phyloP scores from a whole-genome alignment of 2,329 filamentous ascomycete genomes.

The Lojkania enalia region DNA sequence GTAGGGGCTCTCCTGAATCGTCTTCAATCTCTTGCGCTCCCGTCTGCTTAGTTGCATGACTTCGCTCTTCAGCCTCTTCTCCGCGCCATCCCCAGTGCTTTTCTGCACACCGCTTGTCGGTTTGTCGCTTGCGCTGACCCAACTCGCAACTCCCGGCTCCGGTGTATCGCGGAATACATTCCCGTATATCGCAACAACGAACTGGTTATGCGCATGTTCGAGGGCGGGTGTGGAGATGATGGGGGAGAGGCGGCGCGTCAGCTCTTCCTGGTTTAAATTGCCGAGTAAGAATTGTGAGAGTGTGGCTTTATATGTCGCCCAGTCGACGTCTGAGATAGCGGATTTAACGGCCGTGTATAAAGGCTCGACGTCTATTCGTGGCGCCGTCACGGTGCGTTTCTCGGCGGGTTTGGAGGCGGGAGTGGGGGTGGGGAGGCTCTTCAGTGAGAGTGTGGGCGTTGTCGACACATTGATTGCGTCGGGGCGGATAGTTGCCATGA shows the following conservation, averaged over 20 bases:
- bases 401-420: constrained; percentile 48
- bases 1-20: constrained; percentile 47
- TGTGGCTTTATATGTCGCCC: constrained; percentile 63
- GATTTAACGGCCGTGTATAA: constrained; percentile 64
- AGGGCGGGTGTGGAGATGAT: constrained; percentile 58
- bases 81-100: constrained; percentile 60
- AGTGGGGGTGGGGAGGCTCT: constrained; percentile 35
- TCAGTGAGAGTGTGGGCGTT: constrained; percentile 39
- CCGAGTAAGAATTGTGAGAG: constrained; percentile 62
- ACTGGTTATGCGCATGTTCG: constrained; percentile 65
- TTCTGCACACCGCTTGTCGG: constrained; percentile 67
- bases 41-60: constrained; percentile 64
- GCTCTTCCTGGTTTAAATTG: constrained; percentile 64
- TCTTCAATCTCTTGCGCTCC: constrained; percentile 63
- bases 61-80: constrained; percentile 66
- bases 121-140: constrained; percentile 79
- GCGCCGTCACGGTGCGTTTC: constrained; percentile 57
- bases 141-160: constrained; percentile 64
- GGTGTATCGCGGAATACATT: constrained; percentile 64
- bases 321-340: constrained; percentile 59
- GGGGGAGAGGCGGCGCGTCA: constrained; percentile 58
- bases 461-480: constrained; percentile 42
- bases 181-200: constrained; percentile 61
- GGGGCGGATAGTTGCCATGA: constrained; percentile 45
- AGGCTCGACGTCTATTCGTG: constrained; percentile 65